These are phyloP conservation scores for Dictyostelium purpureum DNA, from an alignment of 78 protist genomes.

Conservation along the genomic window DNA sequence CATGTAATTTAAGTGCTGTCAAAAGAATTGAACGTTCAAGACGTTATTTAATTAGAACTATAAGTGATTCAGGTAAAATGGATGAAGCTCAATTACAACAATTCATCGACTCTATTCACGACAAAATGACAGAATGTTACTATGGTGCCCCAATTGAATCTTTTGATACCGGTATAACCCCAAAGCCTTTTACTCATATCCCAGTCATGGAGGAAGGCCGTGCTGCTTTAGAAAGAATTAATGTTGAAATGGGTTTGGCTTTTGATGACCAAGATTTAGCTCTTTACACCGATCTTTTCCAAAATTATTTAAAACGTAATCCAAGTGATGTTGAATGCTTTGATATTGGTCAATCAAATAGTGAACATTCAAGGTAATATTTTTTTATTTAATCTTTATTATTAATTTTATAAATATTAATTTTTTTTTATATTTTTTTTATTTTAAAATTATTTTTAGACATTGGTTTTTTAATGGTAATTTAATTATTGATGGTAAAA, in stretches of 20 bases:
- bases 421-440: background rate
- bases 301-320: slow-evolving; percentile 79
- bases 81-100: background rate
- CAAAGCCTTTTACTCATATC: slow-evolving; percentile 41
- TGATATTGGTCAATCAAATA: slow-evolving; percentile 88
- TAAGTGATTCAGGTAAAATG: no score
- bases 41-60: slow-evolving; percentile 65
- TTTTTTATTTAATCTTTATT: background rate
- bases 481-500: slow-evolving; percentile 85
- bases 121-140: slow-evolving; percentile 92
- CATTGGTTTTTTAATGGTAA: slow-evolving; percentile 92
- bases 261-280: slow-evolving; percentile 90
- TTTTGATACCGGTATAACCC: slow-evolving; percentile 68
- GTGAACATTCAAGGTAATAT: slow-evolving; percentile 74
- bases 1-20: slow-evolving; percentile 69
- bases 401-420: background rate
- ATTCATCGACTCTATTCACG: slow-evolving; percentile 84
- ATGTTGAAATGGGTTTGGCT: slow-evolving; percentile 89
- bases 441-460: background rate
- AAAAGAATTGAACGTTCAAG: slow-evolving; percentile 87
- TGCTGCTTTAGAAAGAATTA: slow-evolving; percentile 78
- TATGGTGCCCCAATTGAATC: slow-evolving; percentile 66
- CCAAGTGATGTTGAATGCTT: slow-evolving; percentile 95
- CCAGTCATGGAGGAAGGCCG: slow-evolving; percentile 80
- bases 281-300: slow-evolving; percentile 81